Conservation (phyloP, 2,329 filamentous ascomycete genomes). For the Penicillium freii region DNA sequence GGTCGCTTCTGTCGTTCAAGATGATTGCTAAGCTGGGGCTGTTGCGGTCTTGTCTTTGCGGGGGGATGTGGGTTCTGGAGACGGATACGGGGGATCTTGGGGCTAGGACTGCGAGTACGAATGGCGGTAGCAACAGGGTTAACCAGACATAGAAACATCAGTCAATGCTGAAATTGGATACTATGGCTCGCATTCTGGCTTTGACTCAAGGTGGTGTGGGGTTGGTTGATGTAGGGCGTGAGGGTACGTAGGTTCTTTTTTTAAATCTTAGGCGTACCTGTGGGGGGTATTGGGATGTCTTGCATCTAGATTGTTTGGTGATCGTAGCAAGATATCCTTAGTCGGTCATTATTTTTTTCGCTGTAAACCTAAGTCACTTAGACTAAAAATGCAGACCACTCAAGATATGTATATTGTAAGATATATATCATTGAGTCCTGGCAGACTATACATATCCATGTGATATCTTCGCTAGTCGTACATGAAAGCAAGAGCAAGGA, state of each 20-base stretch:
- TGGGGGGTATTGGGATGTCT: neutral
- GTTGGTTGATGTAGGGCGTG: neutral
- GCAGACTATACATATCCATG: neutral
- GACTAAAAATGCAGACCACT: neutral
- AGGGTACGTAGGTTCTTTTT: neutral
- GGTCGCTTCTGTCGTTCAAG: constrained; percentile 36
- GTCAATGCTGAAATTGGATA: neutral
- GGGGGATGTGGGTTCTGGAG: constrained; percentile 42
- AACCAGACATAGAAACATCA: neutral
- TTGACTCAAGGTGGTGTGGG: neutral
- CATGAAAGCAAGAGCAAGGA: constrained; percentile 5
- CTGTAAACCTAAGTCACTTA: neutral
- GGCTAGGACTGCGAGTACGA: neutral
- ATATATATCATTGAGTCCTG: neutral
- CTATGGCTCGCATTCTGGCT: neutral
- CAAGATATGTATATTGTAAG: neutral
- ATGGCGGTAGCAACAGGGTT: neutral
- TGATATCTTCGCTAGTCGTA: neutral
- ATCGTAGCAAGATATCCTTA: neutral
- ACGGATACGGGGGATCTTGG: constrained; percentile 12
- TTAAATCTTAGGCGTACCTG: neutral
- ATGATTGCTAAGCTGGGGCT: constrained; percentile 40
- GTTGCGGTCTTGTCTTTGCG: constrained; percentile 41
- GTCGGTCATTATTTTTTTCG: neutral
- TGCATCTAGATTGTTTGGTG: neutral